Percentiles rank a stretch among this genome's conserved stretches.
phyloP scores from a whole-genome alignment of 257 asterid species.

The Rubia yunnanensis region DNA sequence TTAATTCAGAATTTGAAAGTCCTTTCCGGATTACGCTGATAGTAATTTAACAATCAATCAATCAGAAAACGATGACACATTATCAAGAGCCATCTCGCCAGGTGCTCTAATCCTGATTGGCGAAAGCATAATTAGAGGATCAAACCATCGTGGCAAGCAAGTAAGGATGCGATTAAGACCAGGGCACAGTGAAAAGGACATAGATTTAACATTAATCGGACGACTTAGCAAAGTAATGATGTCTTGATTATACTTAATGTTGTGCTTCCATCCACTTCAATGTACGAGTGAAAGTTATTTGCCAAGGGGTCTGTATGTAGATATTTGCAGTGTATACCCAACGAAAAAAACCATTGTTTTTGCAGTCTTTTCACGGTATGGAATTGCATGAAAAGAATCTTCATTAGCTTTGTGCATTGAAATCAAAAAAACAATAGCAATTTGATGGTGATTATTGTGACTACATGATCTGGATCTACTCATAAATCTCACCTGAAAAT shows the following conservation, averaged over 20 bases:
- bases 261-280: not conserved
- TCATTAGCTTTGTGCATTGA: not conserved
- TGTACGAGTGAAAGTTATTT: constrained; percentile 10
- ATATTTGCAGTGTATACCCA: not conserved
- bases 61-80: not conserved
- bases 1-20: too few species aligned
- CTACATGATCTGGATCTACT: constrained; percentile 18
- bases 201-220: constrained; percentile 2
- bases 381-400: constrained; percentile 15
- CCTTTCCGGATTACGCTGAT: too few species aligned
- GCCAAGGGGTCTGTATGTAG: constrained; percentile 38
- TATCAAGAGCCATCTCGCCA: not conserved
- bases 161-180: not conserved
- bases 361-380: constrained; percentile 19
- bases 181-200: not conserved
- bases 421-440: not conserved
- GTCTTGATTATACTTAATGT: not conserved
- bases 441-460: not conserved
- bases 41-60: too few species aligned
- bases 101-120: not conserved
- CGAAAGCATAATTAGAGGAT: not conserved
- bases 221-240: not conserved
- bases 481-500: constrained; percentile 9
- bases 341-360: not conserved
- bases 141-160: not conserved